Conservation (phyloP, 75 land plant genomes). For the Azolla pinnata region DNA sequence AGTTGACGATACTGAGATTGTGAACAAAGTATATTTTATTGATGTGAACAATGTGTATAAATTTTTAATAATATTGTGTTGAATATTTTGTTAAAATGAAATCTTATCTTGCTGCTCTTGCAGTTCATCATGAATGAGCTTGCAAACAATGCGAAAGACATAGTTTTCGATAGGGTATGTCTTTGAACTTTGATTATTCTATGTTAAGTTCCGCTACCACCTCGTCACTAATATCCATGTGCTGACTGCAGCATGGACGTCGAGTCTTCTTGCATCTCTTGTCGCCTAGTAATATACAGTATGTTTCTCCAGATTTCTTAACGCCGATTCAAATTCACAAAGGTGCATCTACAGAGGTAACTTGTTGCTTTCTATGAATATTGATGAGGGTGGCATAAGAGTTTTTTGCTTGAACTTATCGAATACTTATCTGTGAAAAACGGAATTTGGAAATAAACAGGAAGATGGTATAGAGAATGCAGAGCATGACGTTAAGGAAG, state of each 20-base stretch:
- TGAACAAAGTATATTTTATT: constrained; percentile 55
- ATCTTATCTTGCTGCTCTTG: constrained; percentile 6
- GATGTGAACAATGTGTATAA: too few species aligned
- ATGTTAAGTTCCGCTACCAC: constrained; percentile 1
- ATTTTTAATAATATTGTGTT: background rate
- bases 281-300: constrained; percentile 57
- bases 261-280: constrained; percentile 70
- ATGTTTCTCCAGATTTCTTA: constrained; percentile 62
- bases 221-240: constrained; percentile 6
- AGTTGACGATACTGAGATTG: constrained; percentile 85
- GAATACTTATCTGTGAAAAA: background rate
- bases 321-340: constrained; percentile 16
- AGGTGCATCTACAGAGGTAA: background rate
- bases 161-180: constrained; percentile 63
- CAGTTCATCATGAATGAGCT: constrained; percentile 74
- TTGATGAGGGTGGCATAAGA: background rate
- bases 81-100: background rate
- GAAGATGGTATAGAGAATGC: background rate
- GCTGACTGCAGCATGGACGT: constrained; percentile 57
- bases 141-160: constrained; percentile 46
- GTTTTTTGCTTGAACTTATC: background rate
- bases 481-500: constrained; percentile 11
- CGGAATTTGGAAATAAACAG: background rate
- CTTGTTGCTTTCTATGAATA: background rate
- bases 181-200: background rate